Conservation (phyloP, 352 stramenopile species). For the Phytopythium oedochilum region DNA sequence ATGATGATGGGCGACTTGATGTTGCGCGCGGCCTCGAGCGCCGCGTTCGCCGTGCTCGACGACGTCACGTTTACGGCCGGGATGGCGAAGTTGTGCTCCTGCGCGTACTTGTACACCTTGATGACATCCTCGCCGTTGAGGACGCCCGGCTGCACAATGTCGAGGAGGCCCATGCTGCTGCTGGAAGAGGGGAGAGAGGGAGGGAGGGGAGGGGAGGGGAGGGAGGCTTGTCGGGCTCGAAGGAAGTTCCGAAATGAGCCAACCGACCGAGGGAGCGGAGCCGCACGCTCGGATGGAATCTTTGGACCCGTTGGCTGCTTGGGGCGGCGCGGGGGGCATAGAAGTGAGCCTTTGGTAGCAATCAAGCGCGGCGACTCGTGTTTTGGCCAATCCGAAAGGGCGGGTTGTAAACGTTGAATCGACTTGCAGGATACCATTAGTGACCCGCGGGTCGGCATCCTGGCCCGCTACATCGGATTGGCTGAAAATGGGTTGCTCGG, state of each 20-base stretch:
- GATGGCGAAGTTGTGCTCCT: conserved; percentile 95
- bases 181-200: conserved; percentile 1
- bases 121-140: conserved; percentile 86
- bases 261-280: not conserved
- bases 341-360: not conserved
- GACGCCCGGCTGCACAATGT: conserved; percentile 82
- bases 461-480: not conserved
- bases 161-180: conserved; percentile 81
- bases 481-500: not conserved
- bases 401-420: conserved; percentile 8
- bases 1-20: conserved; percentile 98
- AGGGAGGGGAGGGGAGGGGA: not conserved
- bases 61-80: conserved; percentile 97
- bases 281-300: not conserved
- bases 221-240: conserved; percentile 16
- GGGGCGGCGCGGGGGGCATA: conserved; percentile 4
- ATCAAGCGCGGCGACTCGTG: not conserved
- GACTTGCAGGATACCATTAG: not conserved
- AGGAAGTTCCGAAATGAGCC: conserved; percentile 30
- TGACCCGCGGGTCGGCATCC: no score
- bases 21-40: conserved; percentile 95
- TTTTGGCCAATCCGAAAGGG: not conserved
- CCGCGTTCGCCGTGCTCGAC: conserved; percentile 94
- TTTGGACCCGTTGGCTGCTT: conserved; percentile 12
- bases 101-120: conserved; percentile 92